phyloP scores from a whole-genome alignment of 768 basidiomycete species.

The Collybiopsis confluens region DNA sequence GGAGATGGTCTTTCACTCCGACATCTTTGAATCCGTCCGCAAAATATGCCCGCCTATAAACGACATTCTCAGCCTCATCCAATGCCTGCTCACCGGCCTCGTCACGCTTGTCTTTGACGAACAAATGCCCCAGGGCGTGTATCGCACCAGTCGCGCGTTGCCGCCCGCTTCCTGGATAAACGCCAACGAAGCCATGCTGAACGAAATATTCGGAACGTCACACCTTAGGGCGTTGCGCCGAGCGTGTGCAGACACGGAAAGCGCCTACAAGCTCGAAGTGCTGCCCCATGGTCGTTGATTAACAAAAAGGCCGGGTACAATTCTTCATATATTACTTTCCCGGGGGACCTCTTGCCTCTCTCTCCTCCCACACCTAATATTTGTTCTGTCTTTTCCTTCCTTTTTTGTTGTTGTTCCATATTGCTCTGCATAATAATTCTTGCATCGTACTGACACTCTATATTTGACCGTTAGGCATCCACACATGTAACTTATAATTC shows the following conservation, averaged over 20 bases:
- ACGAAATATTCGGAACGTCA: constrained; percentile 68
- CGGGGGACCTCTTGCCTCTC: neutral
- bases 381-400: too few species aligned
- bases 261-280: constrained; percentile 73
- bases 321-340: constrained; percentile 4
- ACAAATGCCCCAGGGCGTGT: constrained; percentile 60
- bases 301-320: neutral
- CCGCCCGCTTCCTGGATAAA: constrained; percentile 77
- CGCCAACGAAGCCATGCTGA: constrained; percentile 60
- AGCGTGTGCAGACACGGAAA: constrained; percentile 67
- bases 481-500: constrained; percentile 5
- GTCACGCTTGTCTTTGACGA: constrained; percentile 76
- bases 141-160: constrained; percentile 73
- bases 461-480: constrained; percentile 9
- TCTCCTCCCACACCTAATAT: constrained; percentile 4
- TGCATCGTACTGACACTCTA: constrained; percentile 20
- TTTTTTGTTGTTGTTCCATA: constrained; percentile 35
- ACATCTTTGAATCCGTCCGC: constrained; percentile 67
- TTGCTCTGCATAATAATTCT: constrained; percentile 24
- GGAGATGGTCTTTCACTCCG: constrained; percentile 86
- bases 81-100: constrained; percentile 70
- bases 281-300: constrained; percentile 35
- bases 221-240: constrained; percentile 71
- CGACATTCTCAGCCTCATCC: constrained; percentile 64
- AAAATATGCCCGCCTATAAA: constrained; percentile 66